Evolutionary conservation across 2,329 filamentous ascomycete species (phyloP).

Genomic region (Fusarium tjaetaba): DNA sequence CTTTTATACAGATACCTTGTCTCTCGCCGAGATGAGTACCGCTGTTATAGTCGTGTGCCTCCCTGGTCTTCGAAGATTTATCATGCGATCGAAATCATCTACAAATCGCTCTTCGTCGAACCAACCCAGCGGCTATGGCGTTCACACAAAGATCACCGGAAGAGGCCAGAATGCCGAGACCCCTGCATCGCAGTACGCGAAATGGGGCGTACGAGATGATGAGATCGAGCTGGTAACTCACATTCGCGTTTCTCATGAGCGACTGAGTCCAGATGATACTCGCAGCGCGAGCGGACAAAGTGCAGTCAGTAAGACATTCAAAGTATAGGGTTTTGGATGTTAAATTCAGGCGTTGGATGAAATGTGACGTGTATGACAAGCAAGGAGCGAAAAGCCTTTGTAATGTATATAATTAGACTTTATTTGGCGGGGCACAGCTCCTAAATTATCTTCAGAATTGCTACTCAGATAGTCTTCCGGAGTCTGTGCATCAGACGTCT

Average conservation of each 20-base stretch:
- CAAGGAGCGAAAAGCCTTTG: neutral
- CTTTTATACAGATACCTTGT: neutral
- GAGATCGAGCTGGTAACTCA: constrained; percentile 16
- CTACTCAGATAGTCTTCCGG: too few relatives aligned
- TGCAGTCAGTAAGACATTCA: neutral
- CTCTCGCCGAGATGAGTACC: constrained; percentile 11
- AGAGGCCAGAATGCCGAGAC: neutral
- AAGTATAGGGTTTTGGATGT: neutral
- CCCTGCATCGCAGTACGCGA: neutral
- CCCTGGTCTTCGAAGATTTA: constrained; percentile 8
- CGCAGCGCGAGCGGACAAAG: neutral
- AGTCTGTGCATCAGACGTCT: too few relatives aligned
- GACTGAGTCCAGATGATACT: neutral
- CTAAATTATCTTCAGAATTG: too few relatives aligned
- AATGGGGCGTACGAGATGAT: constrained; percentile 14
- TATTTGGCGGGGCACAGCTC: too few relatives aligned
- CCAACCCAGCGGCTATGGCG: neutral
- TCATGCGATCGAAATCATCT: neutral
- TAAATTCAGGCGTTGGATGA: neutral
- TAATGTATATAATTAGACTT: neutral
- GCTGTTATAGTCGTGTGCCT: constrained; percentile 6
- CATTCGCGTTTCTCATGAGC: neutral
- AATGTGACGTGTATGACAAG: neutral
- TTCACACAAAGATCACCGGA: neutral
- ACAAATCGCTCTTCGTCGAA: neutral